phyloP scores from a whole-genome alignment of 2,329 filamentous ascomycete species.

The Fusarium irregulare region DNA sequence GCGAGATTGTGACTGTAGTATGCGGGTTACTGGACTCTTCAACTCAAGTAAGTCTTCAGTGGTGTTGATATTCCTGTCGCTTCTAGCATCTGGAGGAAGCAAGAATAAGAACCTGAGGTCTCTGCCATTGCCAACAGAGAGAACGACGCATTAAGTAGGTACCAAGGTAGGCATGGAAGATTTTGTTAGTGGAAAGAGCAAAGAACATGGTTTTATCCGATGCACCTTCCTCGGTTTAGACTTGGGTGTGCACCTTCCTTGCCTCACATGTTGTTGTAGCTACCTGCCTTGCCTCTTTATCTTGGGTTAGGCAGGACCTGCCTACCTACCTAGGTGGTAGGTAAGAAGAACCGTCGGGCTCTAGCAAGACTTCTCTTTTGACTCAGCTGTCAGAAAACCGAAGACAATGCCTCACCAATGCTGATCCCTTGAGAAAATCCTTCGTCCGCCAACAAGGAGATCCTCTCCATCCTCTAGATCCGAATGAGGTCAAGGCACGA shows the following conservation, averaged over 20 bases:
- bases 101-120: background rate
- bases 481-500: slow-evolving; percentile 13
- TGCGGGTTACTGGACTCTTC: background rate
- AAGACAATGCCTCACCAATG: background rate
- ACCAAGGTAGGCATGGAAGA: background rate
- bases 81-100: background rate
- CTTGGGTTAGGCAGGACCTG: background rate
- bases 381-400: background rate
- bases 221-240: background rate
- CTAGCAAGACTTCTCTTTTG: background rate
- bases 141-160: background rate
- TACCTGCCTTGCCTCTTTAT: background rate
- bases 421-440: background rate
- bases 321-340: background rate
- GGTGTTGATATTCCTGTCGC: background rate
- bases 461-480: background rate
- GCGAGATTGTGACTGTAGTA: background rate
- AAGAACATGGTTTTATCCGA: background rate
- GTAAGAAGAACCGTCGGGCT: background rate
- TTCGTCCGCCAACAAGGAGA: background rate
- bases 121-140: background rate
- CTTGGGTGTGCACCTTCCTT: background rate
- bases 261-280: background rate
- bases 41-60: background rate
- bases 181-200: background rate